Base-by-base conservation (phyloP, 257 asterid species). In the Solanum dulcamara region DNA sequence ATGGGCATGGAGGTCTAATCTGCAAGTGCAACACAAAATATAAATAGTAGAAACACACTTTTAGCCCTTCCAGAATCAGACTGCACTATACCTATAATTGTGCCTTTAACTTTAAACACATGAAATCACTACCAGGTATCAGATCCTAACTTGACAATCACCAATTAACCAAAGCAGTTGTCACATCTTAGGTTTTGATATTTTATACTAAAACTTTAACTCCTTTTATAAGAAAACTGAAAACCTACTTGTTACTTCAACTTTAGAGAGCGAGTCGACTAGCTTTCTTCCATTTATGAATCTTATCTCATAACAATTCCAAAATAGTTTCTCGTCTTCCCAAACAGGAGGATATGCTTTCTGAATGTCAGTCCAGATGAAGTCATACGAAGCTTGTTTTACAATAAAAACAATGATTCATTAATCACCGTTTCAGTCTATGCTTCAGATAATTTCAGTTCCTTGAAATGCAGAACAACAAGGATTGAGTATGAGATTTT, bases 381-480 rank as follows among this genome's bases (percentile, higher is more conserved):
- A 93, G 99, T 97, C 28, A 95, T 97, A 82, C 92, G 99, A 87
- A 97, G 99, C 89, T 95, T 97, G 86, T 97, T 97, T 88, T 97
- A 95, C 91, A 97, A 97, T 91, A 97, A 97, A 88, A 97, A 97
- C 88, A 97, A 97, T 87, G 99, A 97, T 86, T 97, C 99, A 0
- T 96, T 97, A 84, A 97, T 97, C 92, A 97, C 99, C 17, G 99
- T 97, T 79, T 97, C 99, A 2, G 99, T 97, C 64, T 97, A 97
- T 86, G 99, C 98, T 60, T 97, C 98, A 38, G 99, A 97, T 89
- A 92, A 97, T 77, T 97, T 93, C 89, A 95, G 99, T 85, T 95
- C 99, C 81, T 87, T 95, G 84, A 97, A 94, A 88, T 97, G 99
- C 97, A 89, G 99, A 89, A 94, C 98, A 91, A 95, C 99, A 46